Base-by-base conservation (phyloP, 176 grass and related monocot species). In the Cenchrus purpureus region DNA sequence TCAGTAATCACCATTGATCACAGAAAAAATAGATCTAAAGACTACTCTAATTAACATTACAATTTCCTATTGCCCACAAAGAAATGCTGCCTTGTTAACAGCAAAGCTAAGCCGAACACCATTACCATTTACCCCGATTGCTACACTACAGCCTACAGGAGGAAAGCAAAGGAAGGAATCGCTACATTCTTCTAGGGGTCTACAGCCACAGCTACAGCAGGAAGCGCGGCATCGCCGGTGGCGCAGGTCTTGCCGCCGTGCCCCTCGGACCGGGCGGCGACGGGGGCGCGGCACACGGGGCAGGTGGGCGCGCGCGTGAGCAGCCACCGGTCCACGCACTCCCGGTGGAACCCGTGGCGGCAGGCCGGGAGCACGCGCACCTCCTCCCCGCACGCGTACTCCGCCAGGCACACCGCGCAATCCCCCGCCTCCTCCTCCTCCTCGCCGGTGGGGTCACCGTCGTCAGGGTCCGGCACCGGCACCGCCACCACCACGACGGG, bases 291-390 rank as follows among this genome's bases (percentile, higher is more conserved):
- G 75, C 91, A 89, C 0, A 89, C 40, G 6, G 91, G 91, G 80
- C 87, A 89, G 45, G 84, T 84, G 19, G 76, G 76, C 70, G 76
- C 71, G 25, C 84, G 80, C 50, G 65, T 77, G 84, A 90, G 84
- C 64, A 92, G 71, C 91, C 91, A 92, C 16, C 62, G 80, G 58
- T 92, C 91, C 28, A 92, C 85, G 85, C 91, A 92, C 4, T 87
- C 71, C 50, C 64, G 62, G 72, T 92, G 91, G 87, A 90, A 92
- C 8, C 70, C 77, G 51, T 90, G 91, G 12, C 72, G 2, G 77
- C 91, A 92, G 20, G 53, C 42, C 0, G 84, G 87, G 42, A 92
- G 55, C 71, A 78, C 76, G 50, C 84, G 91, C 71, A 87, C 76
- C 84, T 87, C 80, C 15, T 87, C 87, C 4, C 84, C 87, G 29